Evolutionary conservation across 305 asterid species (phyloP).

Genomic region (Rubia peregrina): DNA sequence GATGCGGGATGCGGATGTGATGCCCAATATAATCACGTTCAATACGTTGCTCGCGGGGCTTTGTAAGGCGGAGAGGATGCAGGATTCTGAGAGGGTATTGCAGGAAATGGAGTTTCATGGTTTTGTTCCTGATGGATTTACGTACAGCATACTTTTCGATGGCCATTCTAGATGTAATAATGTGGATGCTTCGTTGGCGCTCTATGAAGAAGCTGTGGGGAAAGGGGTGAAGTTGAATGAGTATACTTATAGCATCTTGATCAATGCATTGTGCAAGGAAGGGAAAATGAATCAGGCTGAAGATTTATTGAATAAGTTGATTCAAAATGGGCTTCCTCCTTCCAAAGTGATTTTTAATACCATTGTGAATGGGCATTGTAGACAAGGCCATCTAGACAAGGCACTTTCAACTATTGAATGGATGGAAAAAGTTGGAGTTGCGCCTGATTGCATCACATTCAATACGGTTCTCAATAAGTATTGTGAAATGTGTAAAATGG

Average conservation of each 20-base stretch:
- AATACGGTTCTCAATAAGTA: slow-evolving; percentile 45
- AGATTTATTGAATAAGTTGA: not conserved
- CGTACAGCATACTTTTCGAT: not conserved
- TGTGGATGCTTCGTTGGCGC: not conserved
- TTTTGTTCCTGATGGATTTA: not conserved
- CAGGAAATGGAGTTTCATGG: not conserved
- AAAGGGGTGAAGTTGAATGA: slow-evolving; percentile 5
- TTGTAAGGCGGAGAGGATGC: not conserved
- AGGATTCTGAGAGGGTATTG: not conserved
- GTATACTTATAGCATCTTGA: not conserved
- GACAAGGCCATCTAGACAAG: not conserved
- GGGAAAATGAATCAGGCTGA: not conserved
- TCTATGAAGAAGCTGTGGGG: not conserved
- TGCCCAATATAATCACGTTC: not conserved
- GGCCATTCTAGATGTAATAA: not conserved
- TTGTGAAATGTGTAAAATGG: slow-evolving; percentile 47
- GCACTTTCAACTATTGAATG: not conserved
- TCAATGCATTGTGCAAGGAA: not conserved
- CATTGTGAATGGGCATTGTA: not conserved
- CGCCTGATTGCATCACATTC: slow-evolving; percentile 31
- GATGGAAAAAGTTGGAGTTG: not conserved
- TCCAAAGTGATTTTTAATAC: not conserved
- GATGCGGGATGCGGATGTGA: not conserved
- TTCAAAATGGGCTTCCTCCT: not conserved
- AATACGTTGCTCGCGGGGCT: not conserved